phyloP scores from a whole-genome alignment of 2,329 filamentous ascomycete species.

The Stenocarpella maydis region DNA sequence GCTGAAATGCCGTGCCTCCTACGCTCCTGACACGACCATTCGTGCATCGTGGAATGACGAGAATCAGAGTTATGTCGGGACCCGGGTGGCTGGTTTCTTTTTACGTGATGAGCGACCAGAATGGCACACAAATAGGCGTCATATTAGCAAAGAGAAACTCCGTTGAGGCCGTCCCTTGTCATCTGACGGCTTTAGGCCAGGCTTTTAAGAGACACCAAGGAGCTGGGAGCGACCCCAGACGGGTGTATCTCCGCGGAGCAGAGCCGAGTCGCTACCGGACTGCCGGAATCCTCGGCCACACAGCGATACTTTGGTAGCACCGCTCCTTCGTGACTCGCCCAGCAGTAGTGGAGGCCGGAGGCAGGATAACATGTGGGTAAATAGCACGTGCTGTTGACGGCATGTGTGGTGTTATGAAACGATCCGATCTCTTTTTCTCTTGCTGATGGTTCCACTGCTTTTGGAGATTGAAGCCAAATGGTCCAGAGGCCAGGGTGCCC shows the following conservation, averaged over 20 bases:
- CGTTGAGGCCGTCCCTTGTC: constrained; percentile 4
- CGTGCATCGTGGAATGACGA: not conserved
- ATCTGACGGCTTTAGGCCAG: constrained; percentile 10
- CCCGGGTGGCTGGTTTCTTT: constrained; percentile 18
- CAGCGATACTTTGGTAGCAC: no score
- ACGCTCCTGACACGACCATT: not conserved
- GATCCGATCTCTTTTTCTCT: not conserved
- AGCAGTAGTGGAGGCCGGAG: not conserved
- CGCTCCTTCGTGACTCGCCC: not conserved
- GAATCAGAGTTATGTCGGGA: constrained; percentile 16
- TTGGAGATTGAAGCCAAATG: not conserved
- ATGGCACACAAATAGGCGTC: constrained; percentile 36
- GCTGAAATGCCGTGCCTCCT: not conserved
- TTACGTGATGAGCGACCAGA: constrained; percentile 24
- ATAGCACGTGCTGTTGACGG: not conserved
- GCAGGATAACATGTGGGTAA: not conserved
- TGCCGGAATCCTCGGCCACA: constrained; percentile 8
- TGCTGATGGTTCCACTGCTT: not conserved
- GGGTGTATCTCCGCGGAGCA: constrained; percentile 30
- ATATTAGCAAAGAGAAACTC: constrained; percentile 43
- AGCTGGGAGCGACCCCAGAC: constrained; percentile 3
- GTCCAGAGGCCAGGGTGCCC: not conserved
- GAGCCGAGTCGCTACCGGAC: not conserved
- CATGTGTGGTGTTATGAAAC: not conserved
- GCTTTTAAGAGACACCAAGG: constrained; percentile 15